phyloP scores from a whole-genome alignment of 805 yeast genomes.

The Yarrowia sp. region DNA sequence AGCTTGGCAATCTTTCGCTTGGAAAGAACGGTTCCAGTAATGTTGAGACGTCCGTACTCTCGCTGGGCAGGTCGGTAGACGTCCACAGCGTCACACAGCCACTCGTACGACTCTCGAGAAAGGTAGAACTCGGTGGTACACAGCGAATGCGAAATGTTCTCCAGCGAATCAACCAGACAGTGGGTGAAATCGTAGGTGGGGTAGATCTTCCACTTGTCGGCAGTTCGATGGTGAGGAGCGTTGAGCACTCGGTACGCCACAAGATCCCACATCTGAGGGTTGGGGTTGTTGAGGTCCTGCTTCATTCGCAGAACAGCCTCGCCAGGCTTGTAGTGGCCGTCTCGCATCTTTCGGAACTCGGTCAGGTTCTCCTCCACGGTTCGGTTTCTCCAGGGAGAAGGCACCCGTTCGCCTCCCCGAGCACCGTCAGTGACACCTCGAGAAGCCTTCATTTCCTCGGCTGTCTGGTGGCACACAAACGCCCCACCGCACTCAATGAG shows the following conservation, averaged over 20 bases:
- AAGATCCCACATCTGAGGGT: constrained; percentile 99
- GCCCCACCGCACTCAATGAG: constrained; percentile 70
- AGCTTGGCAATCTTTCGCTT: constrained; percentile 94
- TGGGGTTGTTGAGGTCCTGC: constrained; percentile 82
- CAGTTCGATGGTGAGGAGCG: constrained; percentile 94
- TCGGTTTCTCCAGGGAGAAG: constrained; percentile 72
- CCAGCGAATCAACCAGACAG: constrained; percentile 97
- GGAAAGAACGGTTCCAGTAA: constrained; percentile 90
- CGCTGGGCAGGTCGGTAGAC: constrained; percentile 98
- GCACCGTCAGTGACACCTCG: constrained; percentile 94
- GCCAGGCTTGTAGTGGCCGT: constrained; percentile 84
- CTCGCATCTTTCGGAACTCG: constrained; percentile 87
- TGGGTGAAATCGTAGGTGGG: constrained; percentile 99
- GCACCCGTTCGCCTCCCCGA: constrained; percentile 85
- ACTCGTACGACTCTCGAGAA: constrained; percentile 93
- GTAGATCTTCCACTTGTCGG: constrained; percentile 94
- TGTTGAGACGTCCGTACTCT: constrained; percentile 93
- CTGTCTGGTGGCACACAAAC: constrained; percentile 89
- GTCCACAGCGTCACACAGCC: constrained; percentile 94
- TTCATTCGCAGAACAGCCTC: constrained; percentile 96
- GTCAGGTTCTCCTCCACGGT: constrained; percentile 68
- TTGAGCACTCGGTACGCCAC: constrained; percentile 93
- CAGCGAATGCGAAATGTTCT: constrained; percentile 90
- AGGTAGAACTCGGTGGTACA: constrained; percentile 94
- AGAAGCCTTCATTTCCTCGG: constrained; percentile 83